phyloP scores from a whole-genome alignment of 768 basidiomycete genomes.

The Boletus coccyginus region DNA sequence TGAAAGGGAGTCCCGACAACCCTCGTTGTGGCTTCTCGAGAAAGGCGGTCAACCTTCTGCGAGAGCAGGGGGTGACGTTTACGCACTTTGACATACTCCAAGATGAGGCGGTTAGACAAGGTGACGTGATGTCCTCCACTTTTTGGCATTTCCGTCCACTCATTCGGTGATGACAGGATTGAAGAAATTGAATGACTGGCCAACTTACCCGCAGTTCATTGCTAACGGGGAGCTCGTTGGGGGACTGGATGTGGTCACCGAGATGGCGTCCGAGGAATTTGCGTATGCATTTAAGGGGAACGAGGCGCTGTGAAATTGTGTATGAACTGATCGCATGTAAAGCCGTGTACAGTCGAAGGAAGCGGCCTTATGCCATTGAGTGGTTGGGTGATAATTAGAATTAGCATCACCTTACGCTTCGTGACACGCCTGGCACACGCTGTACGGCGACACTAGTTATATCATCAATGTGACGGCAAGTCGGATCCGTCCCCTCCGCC shows the following conservation, averaged over 20 bases:
- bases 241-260: conserved; percentile 90
- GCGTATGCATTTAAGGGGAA: conserved; percentile 37
- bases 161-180: conserved; percentile 44
- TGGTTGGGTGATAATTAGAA: background rate
- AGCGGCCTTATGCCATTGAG: background rate
- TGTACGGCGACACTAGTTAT: background rate
- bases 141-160: background rate
- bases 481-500: background rate
- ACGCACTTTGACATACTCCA: conserved; percentile 79
- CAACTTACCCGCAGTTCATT: conserved; percentile 85
- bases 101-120: conserved; percentile 80
- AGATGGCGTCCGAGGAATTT: conserved; percentile 86
- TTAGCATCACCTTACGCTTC: background rate
- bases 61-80: conserved; percentile 63
- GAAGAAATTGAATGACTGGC: conserved; percentile 84
- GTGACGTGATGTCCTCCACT: conserved; percentile 36
- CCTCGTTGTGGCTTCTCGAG: conserved; percentile 87
- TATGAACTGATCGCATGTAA: background rate
- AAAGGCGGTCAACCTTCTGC: conserved; percentile 66
- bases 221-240: conserved; percentile 91
- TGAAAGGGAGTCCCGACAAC: conserved; percentile 79
- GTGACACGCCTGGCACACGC: conserved; percentile 11
- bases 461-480: background rate
- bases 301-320: background rate
- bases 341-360: background rate